A percentile compares a stretch with the other conserved stretches of the same genome.
phyloP scores from a whole-genome alignment of 1,284 basidiomycete genomes.

The Ceratobasidium sp. region DNA sequence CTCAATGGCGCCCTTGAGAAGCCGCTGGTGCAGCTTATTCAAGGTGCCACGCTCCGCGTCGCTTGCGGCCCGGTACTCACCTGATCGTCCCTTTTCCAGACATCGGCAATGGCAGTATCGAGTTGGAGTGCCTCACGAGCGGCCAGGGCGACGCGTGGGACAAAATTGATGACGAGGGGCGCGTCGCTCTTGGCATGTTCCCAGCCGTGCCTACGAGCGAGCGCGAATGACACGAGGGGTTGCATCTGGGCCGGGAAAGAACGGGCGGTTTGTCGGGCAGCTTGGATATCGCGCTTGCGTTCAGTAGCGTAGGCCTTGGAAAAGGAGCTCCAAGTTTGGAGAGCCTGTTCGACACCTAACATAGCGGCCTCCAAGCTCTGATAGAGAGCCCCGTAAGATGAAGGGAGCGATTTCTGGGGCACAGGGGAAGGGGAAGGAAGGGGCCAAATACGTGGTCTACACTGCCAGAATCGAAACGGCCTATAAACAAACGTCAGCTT shows the following conservation, averaged over 20 bases:
- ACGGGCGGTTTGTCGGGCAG: neutral
- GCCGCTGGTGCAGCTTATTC: constrained; percentile 1
- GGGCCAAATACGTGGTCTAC: neutral
- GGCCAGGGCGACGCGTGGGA: neutral
- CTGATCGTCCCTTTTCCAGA: neutral
- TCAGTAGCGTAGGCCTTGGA: neutral
- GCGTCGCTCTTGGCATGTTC: neutral
- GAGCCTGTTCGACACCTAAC: neutral
- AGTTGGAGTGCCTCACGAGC: neutral
- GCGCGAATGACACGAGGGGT: neutral
- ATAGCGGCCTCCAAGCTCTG: neutral
- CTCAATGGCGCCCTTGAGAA: neutral
- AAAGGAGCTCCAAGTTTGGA: neutral
- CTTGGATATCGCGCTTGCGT: too few relatives aligned
- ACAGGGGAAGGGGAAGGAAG: neutral
- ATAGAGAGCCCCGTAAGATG: neutral
- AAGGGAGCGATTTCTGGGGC: neutral
- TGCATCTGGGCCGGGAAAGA: neutral
- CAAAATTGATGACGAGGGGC: neutral
- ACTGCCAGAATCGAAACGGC: neutral
- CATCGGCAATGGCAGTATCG: neutral
- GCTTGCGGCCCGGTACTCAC: neutral
- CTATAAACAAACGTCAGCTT: neutral
- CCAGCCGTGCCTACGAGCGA: neutral
- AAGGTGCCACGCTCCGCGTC: neutral